A percentile compares a stretch with the other conserved stretches of the same genome.
These are phyloP conservation scores for Pseudogymnoascus sp. DNA, from an alignment of 2,329 filamentous ascomycete species.

Conservation along the genomic window DNA sequence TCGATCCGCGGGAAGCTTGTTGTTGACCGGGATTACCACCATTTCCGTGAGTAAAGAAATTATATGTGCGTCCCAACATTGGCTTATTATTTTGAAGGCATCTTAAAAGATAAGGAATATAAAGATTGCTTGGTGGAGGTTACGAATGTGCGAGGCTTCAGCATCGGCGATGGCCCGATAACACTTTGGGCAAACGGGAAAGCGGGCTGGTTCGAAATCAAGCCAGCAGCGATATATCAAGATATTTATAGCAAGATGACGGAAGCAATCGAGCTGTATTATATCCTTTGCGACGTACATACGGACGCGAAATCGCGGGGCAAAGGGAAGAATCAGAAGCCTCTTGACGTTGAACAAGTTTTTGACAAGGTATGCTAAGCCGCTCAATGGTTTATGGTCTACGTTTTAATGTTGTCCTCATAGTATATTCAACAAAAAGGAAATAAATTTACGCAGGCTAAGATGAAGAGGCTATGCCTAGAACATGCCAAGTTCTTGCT, in stretches of 20 bases:
- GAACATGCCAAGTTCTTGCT: constrained; percentile 47
- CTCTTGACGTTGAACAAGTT: constrained; percentile 16
- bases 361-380: constrained; percentile 13
- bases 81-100: constrained; percentile 23
- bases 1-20: constrained; percentile 53
- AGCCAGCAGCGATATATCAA: constrained; percentile 50
- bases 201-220: constrained; percentile 63
- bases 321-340: constrained; percentile 26
- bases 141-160: constrained; percentile 40
- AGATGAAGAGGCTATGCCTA: constrained; percentile 40
- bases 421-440: constrained; percentile 47
- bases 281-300: constrained; percentile 54
- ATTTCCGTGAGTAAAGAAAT: constrained; percentile 31
- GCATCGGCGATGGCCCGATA: constrained; percentile 49
- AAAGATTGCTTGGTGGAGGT: constrained; percentile 45
- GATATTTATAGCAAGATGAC: constrained; percentile 52
- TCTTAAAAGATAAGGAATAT: constrained; percentile 26
- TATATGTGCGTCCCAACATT: background rate
- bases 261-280: constrained; percentile 58
- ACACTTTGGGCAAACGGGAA: constrained; percentile 60
- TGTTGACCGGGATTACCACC: constrained; percentile 39
- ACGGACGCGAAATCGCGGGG: constrained; percentile 31
- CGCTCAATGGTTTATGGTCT: constrained; percentile 27
- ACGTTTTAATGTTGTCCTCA: constrained; percentile 29
- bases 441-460: constrained; percentile 44